Evolutionary conservation across 2,329 filamentous ascomycete genomes (phyloP), one percentile per base, ranked within the genome.

Genomic region (Salinomyces thailandicus): DNA sequence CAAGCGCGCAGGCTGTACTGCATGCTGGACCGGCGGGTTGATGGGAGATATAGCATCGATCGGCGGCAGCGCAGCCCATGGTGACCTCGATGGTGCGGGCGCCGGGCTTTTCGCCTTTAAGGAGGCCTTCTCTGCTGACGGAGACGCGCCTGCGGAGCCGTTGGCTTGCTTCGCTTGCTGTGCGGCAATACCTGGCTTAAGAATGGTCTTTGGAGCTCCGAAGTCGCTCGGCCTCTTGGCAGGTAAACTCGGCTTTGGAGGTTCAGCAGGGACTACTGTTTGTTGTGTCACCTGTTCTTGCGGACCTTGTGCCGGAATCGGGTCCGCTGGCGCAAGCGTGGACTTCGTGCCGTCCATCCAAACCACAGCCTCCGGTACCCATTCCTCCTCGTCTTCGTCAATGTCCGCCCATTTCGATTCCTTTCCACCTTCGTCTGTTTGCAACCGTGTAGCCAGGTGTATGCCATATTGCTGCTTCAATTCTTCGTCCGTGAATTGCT

Each of bases 291-390:
- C 36, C 24, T 41, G 31, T 18, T 47, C 39, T 31, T 26, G 27
- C 13, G 30, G 28, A 35, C 38, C 31, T 12, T 38, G 31, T 31
- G 39, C 30, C 30, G 48, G 36, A 20, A 45, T 38, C 18, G 45
- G 35, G 34, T 67, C 63, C 31, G 69, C 64, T 43, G 77, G 72
- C 12, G 80, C 75, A 12, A 87, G 67, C 5, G 78, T 83, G 20
- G 81, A 81, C 59, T 89, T 89, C 33, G 84, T 91, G 36, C 84
- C 84, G 58, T 93, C 85, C 54, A 82, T 83, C 85, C 85, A 93
- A 41, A 83, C 83, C 47, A 91, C 85, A 35, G 81, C 77, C 46
- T 91, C 83, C 2, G 84, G 84, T 11, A 79, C 81, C 81, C 84
- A 89, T 52, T 89, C 83, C 24, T 91, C 85, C 51, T 87, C 82